Base-by-base conservation (phyloP, 805 yeast species). In the Ogataea salicorniae region DNA sequence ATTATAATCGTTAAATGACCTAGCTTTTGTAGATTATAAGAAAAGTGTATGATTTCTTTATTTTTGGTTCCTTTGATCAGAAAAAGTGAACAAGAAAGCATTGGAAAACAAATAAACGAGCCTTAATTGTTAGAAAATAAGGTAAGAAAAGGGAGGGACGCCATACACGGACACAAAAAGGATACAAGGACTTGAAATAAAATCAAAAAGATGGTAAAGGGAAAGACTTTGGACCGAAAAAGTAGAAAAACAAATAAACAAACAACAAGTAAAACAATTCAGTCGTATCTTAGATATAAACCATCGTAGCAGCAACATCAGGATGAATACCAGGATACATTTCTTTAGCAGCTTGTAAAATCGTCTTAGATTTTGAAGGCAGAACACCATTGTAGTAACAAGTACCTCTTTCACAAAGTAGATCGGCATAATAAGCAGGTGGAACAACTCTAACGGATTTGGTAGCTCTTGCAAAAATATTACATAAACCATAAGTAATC, bases 371-470 rank as follows among this genome's bases (percentile, higher is more conserved):
- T 37, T 42, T 53, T 11, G 39, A 34, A 7, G 47, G 31, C 29
- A 37, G 37, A 33, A 39, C 42, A 42, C 50, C 45, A 23, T 56
- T 48, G 37, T 51, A 51, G 45, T 49, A 56, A 40, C 59, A 56
- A 6, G 56, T 56, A 17, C 64, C 69, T 40, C 69, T 52, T 43
- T 61, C 66, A 45, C 69, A 61, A 20, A 63, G 47, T 34, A 64
- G 47, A 54, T 64, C 67, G 5, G 60, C 60, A 46, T 56, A 56
- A 41, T 64, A 64, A 36, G 64, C 66, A n/a, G 68, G 64, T 14
- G 68, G 68, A 46, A 63, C 62, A 41, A 64, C 57, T 31, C 63
- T 57, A 26, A 64, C 69, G 14, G 67, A 53, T 20, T 61, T 62
- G 2, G 68, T 64, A 7, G 68, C 64, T 34, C 68, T 53, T 33